Percentiles rank a stretch among this genome's conserved stretches.
Conservation (phyloP, 139 green algal genomes). For the Chlamydomonas incerta region DNA sequence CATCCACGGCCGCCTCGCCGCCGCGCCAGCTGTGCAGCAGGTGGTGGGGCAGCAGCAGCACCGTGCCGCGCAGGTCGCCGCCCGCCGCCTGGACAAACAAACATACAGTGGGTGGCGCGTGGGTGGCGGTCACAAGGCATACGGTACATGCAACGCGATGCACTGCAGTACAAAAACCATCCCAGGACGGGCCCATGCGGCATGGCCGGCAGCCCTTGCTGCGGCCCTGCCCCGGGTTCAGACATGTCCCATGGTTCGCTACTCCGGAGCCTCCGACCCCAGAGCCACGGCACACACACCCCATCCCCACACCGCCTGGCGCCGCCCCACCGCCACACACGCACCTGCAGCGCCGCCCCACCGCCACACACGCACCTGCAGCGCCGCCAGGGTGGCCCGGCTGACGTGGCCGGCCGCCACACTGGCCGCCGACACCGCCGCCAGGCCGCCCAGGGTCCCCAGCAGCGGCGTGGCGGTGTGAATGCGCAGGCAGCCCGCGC, state of each 20-base stretch:
- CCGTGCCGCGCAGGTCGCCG: background rate
- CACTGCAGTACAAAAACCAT: no score
- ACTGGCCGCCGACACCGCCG: background rate
- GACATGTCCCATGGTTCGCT: no score
- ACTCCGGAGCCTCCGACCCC: no score
- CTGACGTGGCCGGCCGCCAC: slow-evolving; percentile 21
- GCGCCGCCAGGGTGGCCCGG: slow-evolving; percentile 15
- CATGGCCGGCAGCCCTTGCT: no score
- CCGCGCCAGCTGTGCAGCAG: background rate
- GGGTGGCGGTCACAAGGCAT: no score
- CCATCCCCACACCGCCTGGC: no score
- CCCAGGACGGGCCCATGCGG: no score
- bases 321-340: background rate
- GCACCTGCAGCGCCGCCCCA: background rate
- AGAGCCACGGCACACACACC: no score
- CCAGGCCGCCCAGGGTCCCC: slow-evolving; percentile 3
- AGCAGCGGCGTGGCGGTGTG: slow-evolving; percentile 29
- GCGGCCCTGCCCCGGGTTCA: no score
- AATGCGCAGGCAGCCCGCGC: slow-evolving; percentile 11
- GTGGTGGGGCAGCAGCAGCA: background rate
- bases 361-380: no score
- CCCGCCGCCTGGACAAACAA: background rate
- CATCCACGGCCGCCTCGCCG: slow-evolving; percentile 23
- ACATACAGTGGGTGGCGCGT: no score
- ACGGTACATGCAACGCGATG: no score